Evolutionary conservation across 768 basidiomycete genomes (phyloP), one percentile per base, ranked within the genome.

Genomic region (Agrocybe pediades): DNA sequence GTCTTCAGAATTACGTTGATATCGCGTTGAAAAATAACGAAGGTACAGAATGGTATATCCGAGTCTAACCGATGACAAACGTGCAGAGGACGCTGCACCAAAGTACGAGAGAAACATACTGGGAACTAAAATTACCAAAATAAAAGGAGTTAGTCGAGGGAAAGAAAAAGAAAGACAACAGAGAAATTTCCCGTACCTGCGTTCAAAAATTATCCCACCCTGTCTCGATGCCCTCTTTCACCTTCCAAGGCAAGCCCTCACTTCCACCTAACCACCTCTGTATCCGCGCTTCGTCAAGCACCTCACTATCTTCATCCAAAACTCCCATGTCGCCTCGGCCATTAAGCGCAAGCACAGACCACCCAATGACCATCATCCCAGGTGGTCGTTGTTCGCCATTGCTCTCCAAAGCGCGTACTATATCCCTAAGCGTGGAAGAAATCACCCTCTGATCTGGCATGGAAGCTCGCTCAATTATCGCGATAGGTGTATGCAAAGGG

Each of bases 281-380:
- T 20, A 91, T 68, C 19, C 86, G 76, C 46, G 71, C 66, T 49
- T 72, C 69, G 56, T 85, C 84, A 27, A 70, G 62, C 20, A 56
- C 56, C 39, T 60, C 63, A 21, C 53, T 79, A 4, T 69, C 77
- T 4, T 83, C 82, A 55, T 90, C 88, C 44, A 97, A 72, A 2
- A 95, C 81, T 9, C 74, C 75, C 20, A 88, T 78, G 59, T 93
- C 85, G 0, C 93, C 92, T 49, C 70, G 63, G 21, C 56, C 86
- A 68, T 89, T 86, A 41, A 98, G 71, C 33, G 89, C 86, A 57
- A 94, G 67, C 9, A 90, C 88, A 2, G 87, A 80, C 95, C 95
- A 99, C 2, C 97, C 97, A 60, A 99, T 79, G 25, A 98, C 79
- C 67, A 98, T 89, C 90, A 99, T 95, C 8, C 95, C 97, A 0